Evolutionary conservation across 2,329 filamentous ascomycete species (phyloP).

Genomic region (Trichoderma sp.): DNA sequence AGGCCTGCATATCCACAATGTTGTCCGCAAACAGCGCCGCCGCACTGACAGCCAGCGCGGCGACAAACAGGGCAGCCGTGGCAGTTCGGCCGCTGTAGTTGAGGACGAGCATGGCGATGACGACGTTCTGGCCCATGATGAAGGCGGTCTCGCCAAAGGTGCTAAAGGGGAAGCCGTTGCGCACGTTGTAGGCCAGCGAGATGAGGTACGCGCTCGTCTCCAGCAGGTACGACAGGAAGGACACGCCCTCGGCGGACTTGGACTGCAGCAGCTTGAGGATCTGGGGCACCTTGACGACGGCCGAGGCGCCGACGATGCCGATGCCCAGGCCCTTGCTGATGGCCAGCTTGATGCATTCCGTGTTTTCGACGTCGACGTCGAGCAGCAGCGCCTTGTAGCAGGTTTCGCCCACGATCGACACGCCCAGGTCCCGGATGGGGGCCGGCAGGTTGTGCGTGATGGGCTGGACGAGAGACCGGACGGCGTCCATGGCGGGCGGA

Average conservation of each 20-base stretch:
- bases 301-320: constrained; percentile 85
- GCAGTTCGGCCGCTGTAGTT: constrained; percentile 70
- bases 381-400: constrained; percentile 88
- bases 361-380: constrained; percentile 74
- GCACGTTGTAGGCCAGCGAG: constrained; percentile 85
- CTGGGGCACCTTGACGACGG: constrained; percentile 94
- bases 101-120: constrained; percentile 82
- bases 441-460: constrained; percentile 71
- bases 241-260: constrained; percentile 77
- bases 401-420: constrained; percentile 73
- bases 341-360: constrained; percentile 80
- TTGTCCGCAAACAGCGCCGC: constrained; percentile 67
- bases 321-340: constrained; percentile 91
- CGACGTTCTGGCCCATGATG: constrained; percentile 87
- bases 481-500: constrained; percentile 51
- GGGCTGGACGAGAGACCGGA: constrained; percentile 62
- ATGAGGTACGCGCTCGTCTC: constrained; percentile 88
- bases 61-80: constrained; percentile 74
- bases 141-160: constrained; percentile 94
- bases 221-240: constrained; percentile 86
- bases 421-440: constrained; percentile 70
- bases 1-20: constrained; percentile 61
- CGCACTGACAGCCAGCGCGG: constrained; percentile 65
- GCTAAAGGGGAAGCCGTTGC: constrained; percentile 90
- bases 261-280: constrained; percentile 87